phyloP scores from a whole-genome alignment of 208 protist genomes.

The Acanthamoeba sp. region DNA sequence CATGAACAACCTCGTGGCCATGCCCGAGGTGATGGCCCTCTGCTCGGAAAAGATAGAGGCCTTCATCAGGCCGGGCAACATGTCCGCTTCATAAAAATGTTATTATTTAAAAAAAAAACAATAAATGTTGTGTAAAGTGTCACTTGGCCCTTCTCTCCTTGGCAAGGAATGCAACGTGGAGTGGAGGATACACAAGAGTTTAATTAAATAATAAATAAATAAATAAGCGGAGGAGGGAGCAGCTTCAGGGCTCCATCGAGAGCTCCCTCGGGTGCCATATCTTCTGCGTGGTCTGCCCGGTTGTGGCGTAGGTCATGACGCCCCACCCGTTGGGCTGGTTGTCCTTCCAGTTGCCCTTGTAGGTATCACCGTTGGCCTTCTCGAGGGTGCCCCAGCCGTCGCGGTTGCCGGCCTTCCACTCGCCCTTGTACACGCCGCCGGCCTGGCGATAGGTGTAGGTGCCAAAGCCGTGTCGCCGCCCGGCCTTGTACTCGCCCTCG shows the following conservation, averaged over 20 bases:
- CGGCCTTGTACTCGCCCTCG: slow-evolving; percentile 71
- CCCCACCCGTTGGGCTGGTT: slow-evolving; percentile 48
- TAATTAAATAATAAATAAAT: too few species aligned
- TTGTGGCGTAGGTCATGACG: slow-evolving; percentile 2
- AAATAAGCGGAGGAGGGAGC: background rate
- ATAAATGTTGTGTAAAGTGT: too few species aligned
- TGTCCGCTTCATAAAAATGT: too few species aligned
- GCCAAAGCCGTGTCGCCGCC: slow-evolving; percentile 50
- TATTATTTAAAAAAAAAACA: background rate
- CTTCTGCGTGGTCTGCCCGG: background rate
- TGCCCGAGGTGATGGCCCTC: slow-evolving; percentile 27
- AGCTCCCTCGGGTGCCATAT: slow-evolving; percentile 36
- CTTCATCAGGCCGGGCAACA: background rate
- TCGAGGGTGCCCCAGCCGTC: slow-evolving; percentile 27
- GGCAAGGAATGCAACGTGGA: too few species aligned
- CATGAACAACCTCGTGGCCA: slow-evolving; percentile 32
- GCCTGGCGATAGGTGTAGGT: slow-evolving; percentile 35
- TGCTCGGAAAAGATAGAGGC: background rate
- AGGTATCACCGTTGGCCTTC: slow-evolving; percentile 13
- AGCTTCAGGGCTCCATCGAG: background rate
- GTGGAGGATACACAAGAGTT: too few species aligned
- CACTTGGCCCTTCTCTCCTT: too few species aligned
- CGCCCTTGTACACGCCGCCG: slow-evolving; percentile 57
- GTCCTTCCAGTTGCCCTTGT: slow-evolving; percentile 71
- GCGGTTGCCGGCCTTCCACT: slow-evolving; percentile 37